Base-by-base conservation (phyloP, 2,329 filamentous ascomycete genomes). In the Fusarium sp. region DNA sequence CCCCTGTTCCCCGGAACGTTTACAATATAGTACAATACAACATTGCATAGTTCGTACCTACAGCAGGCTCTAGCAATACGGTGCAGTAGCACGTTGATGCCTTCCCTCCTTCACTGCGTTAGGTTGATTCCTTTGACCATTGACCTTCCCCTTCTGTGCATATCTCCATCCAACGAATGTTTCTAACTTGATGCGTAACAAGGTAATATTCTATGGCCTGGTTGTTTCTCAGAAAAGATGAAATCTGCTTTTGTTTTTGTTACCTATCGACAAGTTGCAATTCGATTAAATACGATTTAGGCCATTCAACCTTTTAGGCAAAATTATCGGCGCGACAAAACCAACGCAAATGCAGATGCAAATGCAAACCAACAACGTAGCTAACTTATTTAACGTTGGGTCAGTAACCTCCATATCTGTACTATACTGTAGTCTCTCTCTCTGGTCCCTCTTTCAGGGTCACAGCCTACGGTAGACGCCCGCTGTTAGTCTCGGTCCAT, bases 91-190 rank as follows among this genome's bases (percentile, higher is more conserved):
- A 41, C 21, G 41, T 56, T 62, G 58, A 64, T 58, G 39, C 23
- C 14, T 34, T 51, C 43, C 39, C 60, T 57, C 34, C 59, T 28
- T 28, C 58, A 30, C 48, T 67, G 37, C 28, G 28, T 31, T 55
- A 63, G 58, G 10, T 53, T 39, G 43, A 39, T 67, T 53, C 48
- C 52, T 59, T 43, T 59, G 48, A 31, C 28, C 23, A 31, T 19
- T 61, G 46, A 69, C 65, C 65, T 69, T 69, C 65, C 65, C 49
- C 60, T 69, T 69, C 62, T 56, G 65, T 66, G 63, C 62, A 66
- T 50, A 65, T 55, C 49, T 45, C 63, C 55, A 61, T 52, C 18
- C 34, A 25, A 43, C 31, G 25, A 37, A 37, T 37, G 10, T 37
- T 42, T 31, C 19, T 39, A 52, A 26, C 48, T 37, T 31, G 26